phyloP scores from a whole-genome alignment of 108 stramenopile genomes.

The Skeletonema tropicum region DNA sequence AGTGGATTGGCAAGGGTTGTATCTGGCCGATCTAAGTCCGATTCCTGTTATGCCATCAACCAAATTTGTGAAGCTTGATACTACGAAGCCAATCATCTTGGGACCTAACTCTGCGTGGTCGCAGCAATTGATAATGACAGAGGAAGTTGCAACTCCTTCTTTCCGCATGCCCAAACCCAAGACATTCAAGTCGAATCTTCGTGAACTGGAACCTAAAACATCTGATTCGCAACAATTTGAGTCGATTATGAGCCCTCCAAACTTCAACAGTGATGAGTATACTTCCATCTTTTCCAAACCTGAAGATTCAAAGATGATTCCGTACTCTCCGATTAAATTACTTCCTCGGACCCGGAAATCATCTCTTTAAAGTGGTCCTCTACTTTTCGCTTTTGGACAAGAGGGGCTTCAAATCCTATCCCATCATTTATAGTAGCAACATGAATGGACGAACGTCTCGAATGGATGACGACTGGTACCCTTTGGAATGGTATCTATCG shows the following conservation, averaged over 20 bases:
- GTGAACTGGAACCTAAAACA: neutral
- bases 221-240: neutral
- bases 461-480: neutral
- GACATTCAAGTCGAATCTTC: neutral
- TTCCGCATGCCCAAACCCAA: neutral
- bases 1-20: neutral
- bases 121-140: neutral
- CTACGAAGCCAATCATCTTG: neutral
- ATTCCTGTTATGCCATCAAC: neutral
- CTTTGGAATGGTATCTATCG: neutral
- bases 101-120: neutral
- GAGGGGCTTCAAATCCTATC: too few species aligned
- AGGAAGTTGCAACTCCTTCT: neutral
- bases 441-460: neutral
- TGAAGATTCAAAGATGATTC: neutral
- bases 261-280: neutral
- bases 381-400: neutral
- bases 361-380: neutral
- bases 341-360: neutral
- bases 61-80: neutral
- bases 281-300: neutral
- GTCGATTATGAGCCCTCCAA: constrained; percentile 2
- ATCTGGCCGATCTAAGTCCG: neutral
- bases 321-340: neutral
- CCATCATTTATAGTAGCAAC: neutral